Evolutionary conservation across 2,329 filamentous ascomycete genomes (phyloP).

Genomic region (Periglandula ipomoeae): DNA sequence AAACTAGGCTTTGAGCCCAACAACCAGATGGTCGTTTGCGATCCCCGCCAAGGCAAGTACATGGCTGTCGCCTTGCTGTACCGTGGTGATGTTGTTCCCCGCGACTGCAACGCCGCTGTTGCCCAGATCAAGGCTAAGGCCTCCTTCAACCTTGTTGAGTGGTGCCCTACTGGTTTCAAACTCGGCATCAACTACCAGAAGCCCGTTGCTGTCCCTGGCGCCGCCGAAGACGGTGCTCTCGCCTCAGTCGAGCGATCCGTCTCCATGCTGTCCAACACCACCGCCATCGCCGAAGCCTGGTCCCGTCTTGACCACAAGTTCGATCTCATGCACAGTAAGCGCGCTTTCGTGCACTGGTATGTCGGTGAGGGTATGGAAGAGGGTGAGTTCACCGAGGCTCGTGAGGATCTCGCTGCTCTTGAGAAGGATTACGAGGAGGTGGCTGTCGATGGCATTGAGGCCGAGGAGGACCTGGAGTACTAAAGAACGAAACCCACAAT

Average conservation of each 20-base stretch:
- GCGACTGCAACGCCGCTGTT: constrained; percentile 59
- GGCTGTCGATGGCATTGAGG: constrained; percentile 59
- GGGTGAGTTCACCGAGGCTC: constrained; percentile 79
- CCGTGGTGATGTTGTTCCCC: constrained; percentile 62
- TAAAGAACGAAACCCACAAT: constrained; percentile 32
- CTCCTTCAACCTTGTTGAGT: constrained; percentile 66
- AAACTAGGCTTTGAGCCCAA: constrained; percentile 60
- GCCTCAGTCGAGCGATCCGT: constrained; percentile 54
- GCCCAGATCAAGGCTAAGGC: constrained; percentile 60
- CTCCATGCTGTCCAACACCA: constrained; percentile 68
- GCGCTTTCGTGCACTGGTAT: constrained; percentile 69
- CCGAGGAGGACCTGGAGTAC: constrained; percentile 66
- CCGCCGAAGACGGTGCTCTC: constrained; percentile 47
- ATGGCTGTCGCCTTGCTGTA: constrained; percentile 67
- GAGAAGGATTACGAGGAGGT: constrained; percentile 87
- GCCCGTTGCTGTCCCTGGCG: constrained; percentile 47
- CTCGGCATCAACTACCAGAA: constrained; percentile 68
- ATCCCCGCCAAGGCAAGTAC: constrained; percentile 67
- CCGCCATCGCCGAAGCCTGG: constrained; percentile 65
- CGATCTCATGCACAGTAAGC: constrained; percentile 72
- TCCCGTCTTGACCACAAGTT: constrained; percentile 66
- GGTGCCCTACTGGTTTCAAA: constrained; percentile 70
- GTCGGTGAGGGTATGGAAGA: constrained; percentile 91
- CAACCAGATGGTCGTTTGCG: constrained; percentile 72
- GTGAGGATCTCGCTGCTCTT: constrained; percentile 75